Conservation (phyloP, 225 moss, liverwort and hornwort genomes). For the Polytrichum formosum region DNA sequence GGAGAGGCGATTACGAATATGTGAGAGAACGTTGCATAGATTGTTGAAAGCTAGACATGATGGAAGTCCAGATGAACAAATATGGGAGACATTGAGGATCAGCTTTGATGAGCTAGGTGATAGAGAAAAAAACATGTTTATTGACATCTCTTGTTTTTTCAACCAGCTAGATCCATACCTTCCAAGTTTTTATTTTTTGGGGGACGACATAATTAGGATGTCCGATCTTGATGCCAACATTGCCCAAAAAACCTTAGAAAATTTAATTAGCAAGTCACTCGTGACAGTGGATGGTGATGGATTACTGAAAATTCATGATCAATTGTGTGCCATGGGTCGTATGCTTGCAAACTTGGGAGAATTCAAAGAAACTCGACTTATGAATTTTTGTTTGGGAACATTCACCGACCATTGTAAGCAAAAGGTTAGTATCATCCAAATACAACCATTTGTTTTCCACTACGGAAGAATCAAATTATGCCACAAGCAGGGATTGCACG, state of each 20-base stretch:
- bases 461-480: too few species aligned
- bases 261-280: background rate
- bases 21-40: constrained; percentile 3
- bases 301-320: background rate
- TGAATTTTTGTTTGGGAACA: background rate
- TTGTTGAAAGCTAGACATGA: constrained; percentile 1
- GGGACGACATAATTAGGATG: background rate
- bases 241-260: background rate
- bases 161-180: background rate
- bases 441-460: too few species aligned
- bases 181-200: too few species aligned
- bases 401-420: background rate
- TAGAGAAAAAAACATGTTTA: background rate
- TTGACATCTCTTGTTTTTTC: constrained; percentile 6
- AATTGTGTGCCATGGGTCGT: constrained; percentile 2
- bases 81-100: constrained; percentile 5
- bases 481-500: too few species aligned
- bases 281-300: background rate
- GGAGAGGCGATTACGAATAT: constrained; percentile 1
- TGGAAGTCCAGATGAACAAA: constrained; percentile 3
- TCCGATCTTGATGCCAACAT: background rate
- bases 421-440: too few species aligned
- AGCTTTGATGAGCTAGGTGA: constrained; percentile 6
- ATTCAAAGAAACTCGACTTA: background rate
- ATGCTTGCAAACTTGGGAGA: background rate